These are phyloP conservation scores for Westerdykella aurantiaca DNA, from an alignment of 2,329 filamentous ascomycete genomes.

Conservation along the genomic window DNA sequence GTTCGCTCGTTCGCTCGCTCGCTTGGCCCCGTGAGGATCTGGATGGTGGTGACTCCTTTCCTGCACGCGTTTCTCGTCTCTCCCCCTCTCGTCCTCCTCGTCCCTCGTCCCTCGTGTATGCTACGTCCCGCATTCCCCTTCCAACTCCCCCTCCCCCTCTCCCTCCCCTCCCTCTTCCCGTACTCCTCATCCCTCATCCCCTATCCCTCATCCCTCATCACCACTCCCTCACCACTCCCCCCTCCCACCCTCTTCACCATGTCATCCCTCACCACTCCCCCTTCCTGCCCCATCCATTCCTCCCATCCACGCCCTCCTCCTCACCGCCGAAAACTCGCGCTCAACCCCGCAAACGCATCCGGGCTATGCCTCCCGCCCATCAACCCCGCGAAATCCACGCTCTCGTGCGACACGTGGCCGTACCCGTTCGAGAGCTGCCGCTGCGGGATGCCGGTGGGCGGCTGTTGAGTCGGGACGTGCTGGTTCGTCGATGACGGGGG, in stretches of 20 bases:
- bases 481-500: neutral
- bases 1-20: no score
- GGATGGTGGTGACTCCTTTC: no score
- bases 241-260: neutral
- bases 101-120: no score
- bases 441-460: neutral
- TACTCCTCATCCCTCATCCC: no score
- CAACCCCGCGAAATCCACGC: constrained; percentile 58
- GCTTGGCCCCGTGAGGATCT: no score
- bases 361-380: constrained; percentile 67
- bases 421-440: constrained; percentile 18
- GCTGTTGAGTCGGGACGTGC: constrained; percentile 14
- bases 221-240: neutral
- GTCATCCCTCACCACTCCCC: neutral
- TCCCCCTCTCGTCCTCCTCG: no score
- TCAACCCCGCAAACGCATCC: constrained; percentile 72
- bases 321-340: constrained; percentile 46
- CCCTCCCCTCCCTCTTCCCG: no score
- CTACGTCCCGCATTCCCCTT: no score
- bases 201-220: no score
- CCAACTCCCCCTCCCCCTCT: no score
- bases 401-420: constrained; percentile 60
- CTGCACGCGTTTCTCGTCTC: no score
- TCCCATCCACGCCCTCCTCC: neutral
- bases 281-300: neutral